These are phyloP conservation scores for Sclerotinia sclerotiorum DNA, from an alignment of 2,329 filamentous ascomycete species.

Conservation along the genomic window DNA sequence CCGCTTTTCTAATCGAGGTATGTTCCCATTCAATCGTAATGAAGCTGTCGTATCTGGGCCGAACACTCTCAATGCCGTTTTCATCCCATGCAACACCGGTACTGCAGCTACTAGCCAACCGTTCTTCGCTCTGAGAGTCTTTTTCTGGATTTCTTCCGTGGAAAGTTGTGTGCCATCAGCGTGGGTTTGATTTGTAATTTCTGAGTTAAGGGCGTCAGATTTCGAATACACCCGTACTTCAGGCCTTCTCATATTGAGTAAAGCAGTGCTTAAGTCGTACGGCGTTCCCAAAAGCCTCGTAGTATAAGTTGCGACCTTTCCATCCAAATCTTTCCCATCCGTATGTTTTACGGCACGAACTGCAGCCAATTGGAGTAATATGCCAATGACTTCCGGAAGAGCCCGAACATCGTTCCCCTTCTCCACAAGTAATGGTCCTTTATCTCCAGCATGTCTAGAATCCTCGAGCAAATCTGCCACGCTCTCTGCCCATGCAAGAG, in stretches of 20 bases:
- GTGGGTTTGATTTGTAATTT: background rate
- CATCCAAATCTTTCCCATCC: constrained; percentile 43
- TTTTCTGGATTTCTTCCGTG: background rate
- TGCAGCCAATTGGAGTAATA: constrained; percentile 47
- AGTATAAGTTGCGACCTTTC: constrained; percentile 44
- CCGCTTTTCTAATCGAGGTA: background rate
- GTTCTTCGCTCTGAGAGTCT: constrained; percentile 2
- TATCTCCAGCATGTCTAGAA: constrained; percentile 30
- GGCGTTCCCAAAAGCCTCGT: constrained; percentile 31
- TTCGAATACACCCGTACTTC: constrained; percentile 9
- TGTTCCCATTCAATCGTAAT: constrained; percentile 28
- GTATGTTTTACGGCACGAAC: constrained; percentile 43
- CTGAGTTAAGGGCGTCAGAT: background rate
- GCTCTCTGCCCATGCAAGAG: constrained; percentile 38
- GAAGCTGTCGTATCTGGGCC: constrained; percentile 4
- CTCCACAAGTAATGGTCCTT: background rate
- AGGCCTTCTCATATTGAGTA: constrained; percentile 6
- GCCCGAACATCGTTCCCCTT: constrained; percentile 41
- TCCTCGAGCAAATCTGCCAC: constrained; percentile 38
- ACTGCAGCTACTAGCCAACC: constrained; percentile 39
- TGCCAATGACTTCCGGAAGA: constrained; percentile 44
- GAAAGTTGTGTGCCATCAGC: background rate
- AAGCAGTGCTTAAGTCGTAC: constrained; percentile 14
- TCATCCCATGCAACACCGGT: constrained; percentile 45
- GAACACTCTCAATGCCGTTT: constrained; percentile 41